Conservation (phyloP, 108 stramenopile species). For the Nitzschia palea region DNA sequence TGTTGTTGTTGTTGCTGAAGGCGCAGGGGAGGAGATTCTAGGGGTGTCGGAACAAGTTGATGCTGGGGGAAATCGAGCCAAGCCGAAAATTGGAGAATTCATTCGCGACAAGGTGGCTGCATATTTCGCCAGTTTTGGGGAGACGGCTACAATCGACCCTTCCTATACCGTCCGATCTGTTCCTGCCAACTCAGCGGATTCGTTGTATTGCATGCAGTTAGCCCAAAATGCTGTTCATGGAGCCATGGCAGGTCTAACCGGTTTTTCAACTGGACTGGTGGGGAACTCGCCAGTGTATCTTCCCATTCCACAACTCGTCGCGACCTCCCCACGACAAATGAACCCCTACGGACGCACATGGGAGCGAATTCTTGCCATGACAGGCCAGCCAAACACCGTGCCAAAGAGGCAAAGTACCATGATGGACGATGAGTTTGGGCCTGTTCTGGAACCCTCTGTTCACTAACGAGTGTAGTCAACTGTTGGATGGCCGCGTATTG, state of each 20-base stretch:
- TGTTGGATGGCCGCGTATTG: too few relatives aligned
- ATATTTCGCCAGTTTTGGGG: constrained; percentile 4
- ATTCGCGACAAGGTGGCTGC: constrained; percentile 22
- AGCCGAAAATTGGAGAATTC: constrained; percentile 30
- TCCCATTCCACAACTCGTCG: constrained; percentile 75
- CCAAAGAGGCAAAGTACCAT: not conserved
- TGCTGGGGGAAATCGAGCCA: constrained; percentile 21
- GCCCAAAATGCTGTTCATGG: constrained; percentile 93
- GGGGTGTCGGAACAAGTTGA: constrained; percentile 4
- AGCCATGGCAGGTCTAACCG: constrained; percentile 89
- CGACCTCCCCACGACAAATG: constrained; percentile 66
- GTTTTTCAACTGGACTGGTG: constrained; percentile 75
- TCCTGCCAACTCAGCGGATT: constrained; percentile 83
- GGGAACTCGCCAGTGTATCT: constrained; percentile 72
- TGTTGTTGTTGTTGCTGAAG: constrained; percentile 46
- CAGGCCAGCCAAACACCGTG: constrained; percentile 63
- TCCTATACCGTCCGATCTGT: constrained; percentile 89
- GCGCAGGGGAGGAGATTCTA: constrained; percentile 47
- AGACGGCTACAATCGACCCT: constrained; percentile 69
- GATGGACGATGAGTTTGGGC: not conserved
- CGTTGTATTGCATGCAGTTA: constrained; percentile 83
- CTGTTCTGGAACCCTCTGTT: not conserved
- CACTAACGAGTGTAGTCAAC: too few relatives aligned
- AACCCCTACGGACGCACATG: constrained; percentile 55
- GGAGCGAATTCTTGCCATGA: constrained; percentile 80